These are phyloP conservation scores for Flammula alnicola DNA, from an alignment of 1,284 basidiomycete genomes.

Conservation along the genomic window DNA sequence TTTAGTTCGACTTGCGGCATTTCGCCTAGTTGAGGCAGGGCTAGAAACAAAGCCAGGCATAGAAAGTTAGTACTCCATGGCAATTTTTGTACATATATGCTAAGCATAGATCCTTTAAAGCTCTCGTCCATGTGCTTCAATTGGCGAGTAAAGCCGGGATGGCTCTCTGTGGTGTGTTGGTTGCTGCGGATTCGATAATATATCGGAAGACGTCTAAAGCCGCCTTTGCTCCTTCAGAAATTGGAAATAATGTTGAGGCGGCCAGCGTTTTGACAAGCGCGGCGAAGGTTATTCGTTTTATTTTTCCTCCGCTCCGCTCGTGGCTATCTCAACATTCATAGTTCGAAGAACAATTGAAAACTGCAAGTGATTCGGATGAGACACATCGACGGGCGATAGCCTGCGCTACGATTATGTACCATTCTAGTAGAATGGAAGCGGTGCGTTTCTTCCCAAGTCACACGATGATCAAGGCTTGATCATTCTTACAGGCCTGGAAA, in stretches of 20 bases:
- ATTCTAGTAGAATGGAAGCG: conserved; percentile 81
- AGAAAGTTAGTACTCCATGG: conserved; percentile 57
- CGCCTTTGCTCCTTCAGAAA: conserved; percentile 48
- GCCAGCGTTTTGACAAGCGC: conserved; percentile 70
- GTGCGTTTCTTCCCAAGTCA: conserved; percentile 48
- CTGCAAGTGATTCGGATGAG: conserved; percentile 57
- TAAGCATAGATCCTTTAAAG: conserved; percentile 42
- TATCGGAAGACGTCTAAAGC: conserved; percentile 20
- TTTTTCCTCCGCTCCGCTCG: conserved; percentile 14
- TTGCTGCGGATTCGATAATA: conserved; percentile 17
- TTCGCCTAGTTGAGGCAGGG: conserved; percentile 80
- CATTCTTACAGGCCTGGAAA: conserved; percentile 68
- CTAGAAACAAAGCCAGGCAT: conserved; percentile 67
- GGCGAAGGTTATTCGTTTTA: conserved; percentile 60
- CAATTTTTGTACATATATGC: conserved; percentile 15
- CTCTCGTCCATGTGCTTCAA: conserved; percentile 73
- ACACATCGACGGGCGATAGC: conserved; percentile 61
- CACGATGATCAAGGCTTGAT: conserved; percentile 32
- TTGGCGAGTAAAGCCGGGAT: conserved; percentile 79
- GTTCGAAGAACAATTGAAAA: conserved; percentile 76
- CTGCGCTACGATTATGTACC: conserved; percentile 70
- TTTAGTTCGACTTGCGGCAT: conserved; percentile 76
- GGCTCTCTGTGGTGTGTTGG: conserved; percentile 64
- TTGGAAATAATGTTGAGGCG: conserved; percentile 65
- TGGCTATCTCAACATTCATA: conserved; percentile 33